These are phyloP conservation scores for Phycomyces blakesleeanus DNA, from an alignment of 192 early-diverging fungal species.

Conservation along the genomic window DNA sequence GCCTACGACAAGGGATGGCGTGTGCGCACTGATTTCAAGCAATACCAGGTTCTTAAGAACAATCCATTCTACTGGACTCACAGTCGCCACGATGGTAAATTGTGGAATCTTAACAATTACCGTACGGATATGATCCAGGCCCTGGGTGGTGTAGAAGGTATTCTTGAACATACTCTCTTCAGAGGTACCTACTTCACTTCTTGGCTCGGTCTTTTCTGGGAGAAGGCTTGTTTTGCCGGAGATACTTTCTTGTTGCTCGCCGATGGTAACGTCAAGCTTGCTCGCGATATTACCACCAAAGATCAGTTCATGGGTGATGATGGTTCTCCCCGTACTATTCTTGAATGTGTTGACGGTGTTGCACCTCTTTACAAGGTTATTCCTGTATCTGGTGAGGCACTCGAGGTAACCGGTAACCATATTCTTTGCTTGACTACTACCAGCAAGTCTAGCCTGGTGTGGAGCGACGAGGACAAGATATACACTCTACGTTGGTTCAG, in stretches of 20 bases:
- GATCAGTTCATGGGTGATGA: slow-evolving; percentile 49
- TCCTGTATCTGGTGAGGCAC: slow-evolving; percentile 11
- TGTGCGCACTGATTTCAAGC: slow-evolving; percentile 94
- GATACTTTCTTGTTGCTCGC: slow-evolving; percentile 30
- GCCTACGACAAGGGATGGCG: slow-evolving; percentile 99
- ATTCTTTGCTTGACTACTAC: slow-evolving; percentile 33
- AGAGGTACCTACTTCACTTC: slow-evolving; percentile 97
- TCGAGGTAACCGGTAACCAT: slow-evolving; percentile 35
- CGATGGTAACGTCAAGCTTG: slow-evolving; percentile 31
- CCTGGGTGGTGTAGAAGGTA: slow-evolving; percentile 96
- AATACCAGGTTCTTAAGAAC: slow-evolving; percentile 92
- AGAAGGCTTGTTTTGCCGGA: slow-evolving; percentile 47
- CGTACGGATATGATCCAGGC: slow-evolving; percentile 99
- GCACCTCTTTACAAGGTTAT: slow-evolving; percentile 28
- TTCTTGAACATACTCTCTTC: slow-evolving; percentile 98
- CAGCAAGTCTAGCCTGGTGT: not conserved
- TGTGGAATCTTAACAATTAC: slow-evolving; percentile 89
- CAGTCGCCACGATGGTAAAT: slow-evolving; percentile 36
- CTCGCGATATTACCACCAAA: slow-evolving; percentile 35
- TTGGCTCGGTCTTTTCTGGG: slow-evolving; percentile 99
- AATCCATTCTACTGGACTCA: slow-evolving; percentile 98
- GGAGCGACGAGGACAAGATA: slow-evolving; percentile 9
- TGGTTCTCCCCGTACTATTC: slow-evolving; percentile 37
- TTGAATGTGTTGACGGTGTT: slow-evolving; percentile 28
- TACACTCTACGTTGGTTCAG: slow-evolving; percentile 5